phyloP scores from a whole-genome alignment of 2,329 filamentous ascomycete genomes.

The Beauveria australis region DNA sequence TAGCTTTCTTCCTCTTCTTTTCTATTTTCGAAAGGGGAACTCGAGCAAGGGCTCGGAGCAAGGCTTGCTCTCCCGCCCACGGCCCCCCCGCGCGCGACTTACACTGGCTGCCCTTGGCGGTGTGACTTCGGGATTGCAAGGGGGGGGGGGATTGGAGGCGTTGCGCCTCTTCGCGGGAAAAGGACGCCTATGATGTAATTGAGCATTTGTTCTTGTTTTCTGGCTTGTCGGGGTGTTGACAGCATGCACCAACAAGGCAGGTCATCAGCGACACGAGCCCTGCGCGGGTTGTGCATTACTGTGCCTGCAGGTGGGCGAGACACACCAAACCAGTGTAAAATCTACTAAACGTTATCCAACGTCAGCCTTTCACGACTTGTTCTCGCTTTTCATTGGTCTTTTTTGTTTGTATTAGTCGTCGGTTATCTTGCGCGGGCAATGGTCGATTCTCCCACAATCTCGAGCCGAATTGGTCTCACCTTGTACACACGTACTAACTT shows the following conservation, averaged over 20 bases:
- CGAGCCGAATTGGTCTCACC: neutral
- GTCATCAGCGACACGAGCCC: neutral
- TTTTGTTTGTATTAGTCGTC: too few relatives aligned
- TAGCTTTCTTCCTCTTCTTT: neutral
- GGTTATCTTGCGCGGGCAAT: neutral
- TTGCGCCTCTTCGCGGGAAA: neutral
- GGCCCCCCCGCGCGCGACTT: neutral
- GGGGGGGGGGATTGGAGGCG: neutral
- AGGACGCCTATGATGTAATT: neutral
- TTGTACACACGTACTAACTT: neutral
- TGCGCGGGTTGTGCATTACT: neutral
- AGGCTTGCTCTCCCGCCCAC: neutral
- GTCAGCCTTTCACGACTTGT: neutral
- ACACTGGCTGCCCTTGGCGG: neutral
- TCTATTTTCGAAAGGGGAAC: too few relatives aligned
- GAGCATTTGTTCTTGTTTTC: neutral
- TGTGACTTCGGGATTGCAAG: too few relatives aligned
- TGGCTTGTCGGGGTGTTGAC: neutral
- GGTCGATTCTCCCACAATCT: neutral
- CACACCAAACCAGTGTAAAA: neutral
- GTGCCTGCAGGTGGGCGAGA: neutral
- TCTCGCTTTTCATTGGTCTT: neutral
- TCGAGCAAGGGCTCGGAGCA: neutral
- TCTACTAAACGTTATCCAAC: neutral
- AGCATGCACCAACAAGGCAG: neutral